phyloP scores from a whole-genome alignment of 352 stramenopile species.

The Achlya hypogyna region DNA sequence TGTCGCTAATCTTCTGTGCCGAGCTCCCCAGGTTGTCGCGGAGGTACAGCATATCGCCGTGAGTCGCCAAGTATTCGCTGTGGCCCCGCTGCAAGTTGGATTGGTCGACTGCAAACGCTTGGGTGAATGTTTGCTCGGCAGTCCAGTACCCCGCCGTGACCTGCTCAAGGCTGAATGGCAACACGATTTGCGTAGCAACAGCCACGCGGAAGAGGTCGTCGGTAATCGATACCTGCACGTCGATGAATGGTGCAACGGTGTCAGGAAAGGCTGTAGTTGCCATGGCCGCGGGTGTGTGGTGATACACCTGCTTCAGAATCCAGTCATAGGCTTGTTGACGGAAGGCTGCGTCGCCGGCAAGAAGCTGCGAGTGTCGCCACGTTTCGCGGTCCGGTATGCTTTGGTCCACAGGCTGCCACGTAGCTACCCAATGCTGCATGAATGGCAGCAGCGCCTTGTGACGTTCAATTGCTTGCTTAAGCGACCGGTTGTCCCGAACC shows the following conservation, averaged over 20 bases:
- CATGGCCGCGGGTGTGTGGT: conserved; percentile 1
- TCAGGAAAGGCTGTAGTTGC: not conserved
- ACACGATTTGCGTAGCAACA: not conserved
- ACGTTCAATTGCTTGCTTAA: not conserved
- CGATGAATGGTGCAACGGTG: not conserved
- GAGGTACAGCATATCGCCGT: not conserved
- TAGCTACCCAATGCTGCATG: not conserved
- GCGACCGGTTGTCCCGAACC: conserved; percentile 9
- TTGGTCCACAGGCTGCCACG: not conserved
- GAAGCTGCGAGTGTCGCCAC: not conserved
- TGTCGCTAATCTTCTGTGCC: not conserved
- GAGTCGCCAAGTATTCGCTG: not conserved
- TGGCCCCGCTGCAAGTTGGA: not conserved
- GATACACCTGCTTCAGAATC: not conserved
- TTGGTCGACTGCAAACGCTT: not conserved
- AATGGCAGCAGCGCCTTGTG: not conserved
- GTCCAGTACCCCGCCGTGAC: not conserved
- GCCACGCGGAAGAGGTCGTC: not conserved
- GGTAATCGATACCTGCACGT: not conserved
- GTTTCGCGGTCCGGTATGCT: not conserved
- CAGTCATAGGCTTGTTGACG: not conserved
- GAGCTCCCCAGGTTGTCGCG: not conserved
- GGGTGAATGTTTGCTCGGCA: not conserved
- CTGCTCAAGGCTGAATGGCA: not conserved
- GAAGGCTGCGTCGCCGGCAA: not conserved